These are phyloP conservation scores for Kwoniella shivajii DNA, from an alignment of 1,284 basidiomycete species.

Conservation along the genomic window DNA sequence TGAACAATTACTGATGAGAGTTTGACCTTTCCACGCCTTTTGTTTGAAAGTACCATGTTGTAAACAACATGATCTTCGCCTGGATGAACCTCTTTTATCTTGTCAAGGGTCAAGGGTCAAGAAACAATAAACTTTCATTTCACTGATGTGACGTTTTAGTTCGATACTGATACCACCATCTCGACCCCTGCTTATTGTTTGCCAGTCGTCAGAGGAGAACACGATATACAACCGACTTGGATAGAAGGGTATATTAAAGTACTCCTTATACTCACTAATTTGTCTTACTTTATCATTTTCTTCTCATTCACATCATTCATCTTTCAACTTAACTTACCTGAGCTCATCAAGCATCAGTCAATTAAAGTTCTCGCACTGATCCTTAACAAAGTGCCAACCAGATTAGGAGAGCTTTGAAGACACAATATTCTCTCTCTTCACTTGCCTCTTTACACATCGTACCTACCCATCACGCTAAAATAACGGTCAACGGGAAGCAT, in stretches of 20 bases:
- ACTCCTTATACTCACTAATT: neutral
- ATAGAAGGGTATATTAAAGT: neutral
- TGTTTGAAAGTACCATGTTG: too few species aligned
- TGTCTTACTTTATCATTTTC: neutral
- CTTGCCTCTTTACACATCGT: neutral
- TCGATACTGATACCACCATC: too few species aligned
- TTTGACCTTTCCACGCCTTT: too few species aligned
- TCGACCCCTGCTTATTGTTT: too few species aligned
- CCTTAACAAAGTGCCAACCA: too few species aligned
- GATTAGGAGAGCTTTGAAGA: too few species aligned
- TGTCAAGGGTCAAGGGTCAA: neutral
- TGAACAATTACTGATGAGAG: too few species aligned
- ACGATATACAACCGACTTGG: too few species aligned
- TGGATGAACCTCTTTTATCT: slow-evolving; percentile 2
- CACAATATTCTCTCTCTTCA: too few species aligned
- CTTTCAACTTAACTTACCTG: neutral
- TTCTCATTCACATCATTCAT: slow-evolving; percentile 4
- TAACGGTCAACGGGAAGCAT: neutral
- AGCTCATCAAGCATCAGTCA: neutral
- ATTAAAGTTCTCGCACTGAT: neutral
- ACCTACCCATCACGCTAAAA: too few species aligned
- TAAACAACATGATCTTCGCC: too few species aligned
- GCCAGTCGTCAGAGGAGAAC: too few species aligned
- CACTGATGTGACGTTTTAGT: neutral
- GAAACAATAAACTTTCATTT: neutral